Evolutionary conservation across 2,329 filamentous ascomycete genomes (phyloP).

Genomic region (Trichoderma breve): DNA sequence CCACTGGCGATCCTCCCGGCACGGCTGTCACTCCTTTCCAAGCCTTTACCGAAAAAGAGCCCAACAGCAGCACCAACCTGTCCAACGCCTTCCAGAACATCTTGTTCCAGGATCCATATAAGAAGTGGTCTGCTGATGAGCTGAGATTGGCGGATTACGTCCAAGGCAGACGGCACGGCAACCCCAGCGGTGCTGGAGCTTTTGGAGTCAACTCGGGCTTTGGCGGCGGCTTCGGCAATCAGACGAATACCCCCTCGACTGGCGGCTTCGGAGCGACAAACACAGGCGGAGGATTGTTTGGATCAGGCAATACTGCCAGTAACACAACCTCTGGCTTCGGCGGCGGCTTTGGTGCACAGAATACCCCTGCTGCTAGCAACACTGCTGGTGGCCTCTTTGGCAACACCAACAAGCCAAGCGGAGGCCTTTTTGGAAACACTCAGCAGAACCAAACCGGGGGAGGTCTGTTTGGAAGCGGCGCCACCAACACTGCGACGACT

Average conservation of each 20-base stretch:
- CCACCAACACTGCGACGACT: slow-evolving; percentile 29
- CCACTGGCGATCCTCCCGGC: slow-evolving; percentile 61
- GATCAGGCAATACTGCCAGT: slow-evolving; percentile 32
- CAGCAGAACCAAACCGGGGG: slow-evolving; percentile 31
- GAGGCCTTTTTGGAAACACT: slow-evolving; percentile 41
- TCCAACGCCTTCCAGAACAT: slow-evolving; percentile 74
- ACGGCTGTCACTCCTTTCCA: slow-evolving; percentile 69
- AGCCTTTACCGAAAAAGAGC: slow-evolving; percentile 71
- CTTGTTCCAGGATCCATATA: slow-evolving; percentile 74
- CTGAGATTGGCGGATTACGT: slow-evolving; percentile 82
- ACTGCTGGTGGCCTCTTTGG: slow-evolving; percentile 26
- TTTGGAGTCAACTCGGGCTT: slow-evolving; percentile 66
- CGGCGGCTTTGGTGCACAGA: slow-evolving; percentile 40
- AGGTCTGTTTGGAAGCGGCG: slow-evolving; percentile 41
- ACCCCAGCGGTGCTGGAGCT: slow-evolving; percentile 76
- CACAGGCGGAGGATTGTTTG: slow-evolving; percentile 38
- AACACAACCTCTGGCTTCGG: slow-evolving; percentile 24
- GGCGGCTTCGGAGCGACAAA: slow-evolving; percentile 25
- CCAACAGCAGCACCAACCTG: slow-evolving; percentile 46
- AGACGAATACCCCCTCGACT: slow-evolving; percentile 34
- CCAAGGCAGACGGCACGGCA: slow-evolving; percentile 80
- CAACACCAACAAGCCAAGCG: slow-evolving; percentile 28
- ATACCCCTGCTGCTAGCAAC: slow-evolving; percentile 31
- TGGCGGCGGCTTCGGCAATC: slow-evolving; percentile 48
- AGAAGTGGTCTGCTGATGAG: slow-evolving; percentile 88